These are phyloP conservation scores for Syzygium grande DNA, from an alignment of 345 rosid species.

Conservation along the genomic window DNA sequence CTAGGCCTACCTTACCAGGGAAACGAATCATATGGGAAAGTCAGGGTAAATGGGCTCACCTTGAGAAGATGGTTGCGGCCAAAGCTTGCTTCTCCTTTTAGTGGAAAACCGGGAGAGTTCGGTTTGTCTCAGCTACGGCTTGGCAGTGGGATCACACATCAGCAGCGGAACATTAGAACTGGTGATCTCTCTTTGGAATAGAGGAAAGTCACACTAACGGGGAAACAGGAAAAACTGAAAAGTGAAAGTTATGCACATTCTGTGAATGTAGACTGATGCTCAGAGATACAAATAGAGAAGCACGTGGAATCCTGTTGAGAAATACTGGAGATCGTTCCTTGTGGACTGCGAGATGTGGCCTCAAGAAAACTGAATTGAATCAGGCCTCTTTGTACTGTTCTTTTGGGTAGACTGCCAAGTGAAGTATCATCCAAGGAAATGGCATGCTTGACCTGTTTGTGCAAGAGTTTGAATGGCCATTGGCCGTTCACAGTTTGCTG, in stretches of 20 bases:
- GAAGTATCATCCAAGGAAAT: not conserved
- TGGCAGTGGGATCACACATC: conserved; percentile 58
- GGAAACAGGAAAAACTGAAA: not conserved
- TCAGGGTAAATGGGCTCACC: conserved; percentile 68
- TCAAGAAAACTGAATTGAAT: not conserved
- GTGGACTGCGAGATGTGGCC: not conserved
- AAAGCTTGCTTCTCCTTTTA: conserved; percentile 58
- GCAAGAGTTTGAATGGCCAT: not conserved
- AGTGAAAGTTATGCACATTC: not conserved
- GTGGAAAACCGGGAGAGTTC: conserved; percentile 49
- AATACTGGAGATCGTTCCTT: not conserved
- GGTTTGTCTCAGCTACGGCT: conserved; percentile 35
- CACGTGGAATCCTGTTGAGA: not conserved
- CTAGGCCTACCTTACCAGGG: conserved; percentile 64
- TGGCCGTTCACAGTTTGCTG: not conserved
- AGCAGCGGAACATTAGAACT: conserved; percentile 74
- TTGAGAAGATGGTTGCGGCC: conserved; percentile 83
- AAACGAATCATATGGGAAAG: conserved; percentile 54
- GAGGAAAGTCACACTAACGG: not conserved
- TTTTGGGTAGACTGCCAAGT: not conserved
- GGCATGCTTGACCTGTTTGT: not conserved
- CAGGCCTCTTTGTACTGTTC: not conserved
- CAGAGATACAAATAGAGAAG: not conserved
- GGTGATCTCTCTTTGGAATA: conserved; percentile 56
- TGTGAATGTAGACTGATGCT: not conserved